phyloP scores from a whole-genome alignment of 192 early-diverging fungal genomes.

The Coemansia sp. region DNA sequence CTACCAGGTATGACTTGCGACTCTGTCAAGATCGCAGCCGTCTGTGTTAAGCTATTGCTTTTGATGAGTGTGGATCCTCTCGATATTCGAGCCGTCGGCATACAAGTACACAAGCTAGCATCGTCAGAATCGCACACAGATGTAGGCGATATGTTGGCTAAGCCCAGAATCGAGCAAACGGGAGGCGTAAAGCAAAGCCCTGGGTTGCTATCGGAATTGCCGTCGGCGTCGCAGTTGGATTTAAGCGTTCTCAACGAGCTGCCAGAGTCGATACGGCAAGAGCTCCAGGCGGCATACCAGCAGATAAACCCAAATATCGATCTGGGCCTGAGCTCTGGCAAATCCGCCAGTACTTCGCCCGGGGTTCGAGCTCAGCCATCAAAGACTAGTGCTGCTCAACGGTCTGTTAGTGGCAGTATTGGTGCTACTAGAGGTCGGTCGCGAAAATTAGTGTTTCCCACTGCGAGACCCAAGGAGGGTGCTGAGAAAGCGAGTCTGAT shows the following conservation, averaged over 20 bases:
- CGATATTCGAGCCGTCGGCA: constrained; percentile 48
- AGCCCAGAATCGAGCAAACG: constrained; percentile 7
- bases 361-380: not conserved
- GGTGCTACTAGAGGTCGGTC: constrained; percentile 24
- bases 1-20: constrained; percentile 59
- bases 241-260: constrained; percentile 31
- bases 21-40: constrained; percentile 24
- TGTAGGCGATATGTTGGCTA: constrained; percentile 27
- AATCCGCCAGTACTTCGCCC: not conserved
- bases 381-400: not conserved
- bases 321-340: not conserved
- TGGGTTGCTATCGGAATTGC: constrained; percentile 13
- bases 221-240: constrained; percentile 50
- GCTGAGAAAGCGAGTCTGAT: constrained; percentile 18
- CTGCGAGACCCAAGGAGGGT: not conserved
- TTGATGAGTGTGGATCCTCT: constrained; percentile 31
- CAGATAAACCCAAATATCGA: constrained; percentile 10
- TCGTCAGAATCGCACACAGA: not conserved
- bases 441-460: constrained; percentile 27
- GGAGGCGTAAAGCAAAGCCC: not conserved
- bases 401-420: not conserved
- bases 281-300: constrained; percentile 31
- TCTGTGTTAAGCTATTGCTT: constrained; percentile 25
- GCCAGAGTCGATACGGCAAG: constrained; percentile 40
- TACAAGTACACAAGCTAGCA: constrained; percentile 40